These are phyloP conservation scores for Thecamonas trahens DNA, from an alignment of 78 protist genomes.

Conservation along the genomic window DNA sequence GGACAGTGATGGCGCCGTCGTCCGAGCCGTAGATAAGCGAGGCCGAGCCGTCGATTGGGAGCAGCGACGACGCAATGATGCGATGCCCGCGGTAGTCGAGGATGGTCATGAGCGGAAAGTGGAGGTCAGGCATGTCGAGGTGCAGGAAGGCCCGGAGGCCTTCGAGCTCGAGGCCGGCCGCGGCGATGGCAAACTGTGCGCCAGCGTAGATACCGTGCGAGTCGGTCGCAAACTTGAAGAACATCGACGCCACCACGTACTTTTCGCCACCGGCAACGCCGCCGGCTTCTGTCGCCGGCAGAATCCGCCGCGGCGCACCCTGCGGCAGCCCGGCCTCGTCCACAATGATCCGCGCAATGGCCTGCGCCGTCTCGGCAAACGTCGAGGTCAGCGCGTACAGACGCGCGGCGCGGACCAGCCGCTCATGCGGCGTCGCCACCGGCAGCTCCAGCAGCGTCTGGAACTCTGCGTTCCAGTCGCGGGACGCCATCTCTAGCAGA, in stretches of 20 bases:
- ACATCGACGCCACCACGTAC: neutral
- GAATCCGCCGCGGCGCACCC: neutral
- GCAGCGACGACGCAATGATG: neutral
- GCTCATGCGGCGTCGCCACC: neutral
- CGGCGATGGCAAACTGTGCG: neutral
- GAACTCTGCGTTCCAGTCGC: neutral
- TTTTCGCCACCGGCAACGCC: neutral
- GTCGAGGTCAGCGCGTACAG: neutral
- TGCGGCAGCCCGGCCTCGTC: neutral
- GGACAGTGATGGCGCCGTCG: conserved; percentile 10
- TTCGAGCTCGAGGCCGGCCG: neutral
- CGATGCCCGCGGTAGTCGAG: conserved; percentile 1
- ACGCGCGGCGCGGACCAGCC: neutral
- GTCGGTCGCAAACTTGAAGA: neutral
- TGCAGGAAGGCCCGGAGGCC: neutral
- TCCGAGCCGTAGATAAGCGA: neutral
- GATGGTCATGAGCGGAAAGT: conserved; percentile 1
- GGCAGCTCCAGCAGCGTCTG: neutral
- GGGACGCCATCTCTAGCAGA: too few relatives aligned
- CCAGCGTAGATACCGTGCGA: too few relatives aligned
- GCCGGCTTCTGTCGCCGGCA: neutral
- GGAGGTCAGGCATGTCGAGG: neutral
- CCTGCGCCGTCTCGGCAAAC: neutral
- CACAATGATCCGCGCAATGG: neutral
- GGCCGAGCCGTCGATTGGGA: neutral